Conservation (phyloP, 2,329 filamentous ascomycete species). For the Microsporum canis region DNA sequence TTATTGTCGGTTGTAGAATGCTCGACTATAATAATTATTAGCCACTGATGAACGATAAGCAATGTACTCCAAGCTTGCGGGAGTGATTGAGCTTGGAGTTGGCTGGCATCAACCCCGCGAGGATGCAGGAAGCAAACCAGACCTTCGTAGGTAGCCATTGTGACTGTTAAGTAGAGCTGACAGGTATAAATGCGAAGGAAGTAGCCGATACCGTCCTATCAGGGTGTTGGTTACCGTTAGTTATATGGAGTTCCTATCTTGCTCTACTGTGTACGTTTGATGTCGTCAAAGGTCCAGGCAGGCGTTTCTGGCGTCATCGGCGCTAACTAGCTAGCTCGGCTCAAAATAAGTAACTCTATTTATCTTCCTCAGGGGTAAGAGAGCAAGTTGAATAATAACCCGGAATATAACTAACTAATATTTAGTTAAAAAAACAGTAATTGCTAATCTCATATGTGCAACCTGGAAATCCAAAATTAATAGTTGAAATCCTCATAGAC, state of each 20-base stretch:
- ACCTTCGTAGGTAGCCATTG: constrained; percentile 36
- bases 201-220: not conserved
- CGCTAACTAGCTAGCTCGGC: too few relatives aligned
- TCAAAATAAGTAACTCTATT: too few relatives aligned
- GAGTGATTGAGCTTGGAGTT: not conserved
- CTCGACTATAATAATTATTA: constrained; percentile 25
- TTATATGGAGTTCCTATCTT: not conserved
- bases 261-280: too few relatives aligned
- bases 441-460: not conserved
- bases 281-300: too few relatives aligned
- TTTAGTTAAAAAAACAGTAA: not conserved
- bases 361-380: too few relatives aligned
- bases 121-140: not conserved
- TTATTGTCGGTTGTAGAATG: constrained; percentile 31
- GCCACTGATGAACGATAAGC: not conserved
- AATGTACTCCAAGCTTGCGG: constrained; percentile 5
- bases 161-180: constrained; percentile 7
- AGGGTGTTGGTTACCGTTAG: not conserved
- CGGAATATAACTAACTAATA: not conserved
- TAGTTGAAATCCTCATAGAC: constrained; percentile 53
- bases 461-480: constrained; percentile 22
- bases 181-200: not conserved
- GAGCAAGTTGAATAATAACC: too few relatives aligned
- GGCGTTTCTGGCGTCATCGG: too few relatives aligned
- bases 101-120: not conserved